A percentile compares a stretch with the other conserved stretches of the same genome.
These are phyloP conservation scores for Aspergillus latus DNA, from an alignment of 2,329 filamentous ascomycete genomes.

Conservation along the genomic window DNA sequence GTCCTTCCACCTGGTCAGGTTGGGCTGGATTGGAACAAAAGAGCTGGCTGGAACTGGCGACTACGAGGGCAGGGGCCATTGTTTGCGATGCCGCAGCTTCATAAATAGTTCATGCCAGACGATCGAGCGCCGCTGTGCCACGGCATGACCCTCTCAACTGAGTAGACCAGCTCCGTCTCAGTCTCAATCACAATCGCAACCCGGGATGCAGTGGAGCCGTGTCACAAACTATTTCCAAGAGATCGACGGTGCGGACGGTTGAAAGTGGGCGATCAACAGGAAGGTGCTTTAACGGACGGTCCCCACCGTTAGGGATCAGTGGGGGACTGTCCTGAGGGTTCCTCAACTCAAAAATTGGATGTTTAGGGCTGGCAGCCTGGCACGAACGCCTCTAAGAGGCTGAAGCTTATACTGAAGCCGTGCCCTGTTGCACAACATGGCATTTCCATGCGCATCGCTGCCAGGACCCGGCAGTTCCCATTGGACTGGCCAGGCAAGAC, in stretches of 20 bases:
- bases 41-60: background rate
- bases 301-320: background rate
- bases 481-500: no score
- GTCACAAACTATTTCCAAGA: background rate
- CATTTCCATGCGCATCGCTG: background rate
- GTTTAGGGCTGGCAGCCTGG: background rate
- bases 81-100: background rate
- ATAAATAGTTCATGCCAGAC: background rate
- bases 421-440: background rate
- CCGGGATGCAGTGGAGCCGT: background rate
- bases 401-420: background rate
- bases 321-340: background rate
- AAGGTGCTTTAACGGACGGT: background rate
- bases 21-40: background rate
- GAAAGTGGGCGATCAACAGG: background rate
- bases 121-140: background rate
- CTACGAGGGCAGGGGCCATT: background rate
- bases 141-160: background rate
- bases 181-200: background rate
- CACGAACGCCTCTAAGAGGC: background rate
- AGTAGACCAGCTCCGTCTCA: background rate
- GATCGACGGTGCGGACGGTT: background rate
- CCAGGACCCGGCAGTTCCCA: no score
- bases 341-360: background rate
- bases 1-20: background rate